Percentiles rank a stretch among this genome's conserved stretches.
phyloP scores from a whole-genome alignment of 139 green algal genomes.

The Chlamydomonas schloesseri region DNA sequence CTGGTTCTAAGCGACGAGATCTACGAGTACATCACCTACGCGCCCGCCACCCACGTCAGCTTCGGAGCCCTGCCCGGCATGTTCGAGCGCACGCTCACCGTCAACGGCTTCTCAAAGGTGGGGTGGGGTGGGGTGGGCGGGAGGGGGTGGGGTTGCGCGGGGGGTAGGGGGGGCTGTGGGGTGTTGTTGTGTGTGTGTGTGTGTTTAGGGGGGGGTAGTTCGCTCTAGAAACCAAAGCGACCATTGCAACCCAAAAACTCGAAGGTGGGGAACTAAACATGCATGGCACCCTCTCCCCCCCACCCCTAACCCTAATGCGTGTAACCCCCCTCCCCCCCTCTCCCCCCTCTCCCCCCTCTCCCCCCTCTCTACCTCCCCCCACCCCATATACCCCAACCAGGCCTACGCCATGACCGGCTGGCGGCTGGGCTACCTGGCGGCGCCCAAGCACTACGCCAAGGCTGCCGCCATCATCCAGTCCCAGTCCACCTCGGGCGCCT shows the following conservation, averaged over 20 bases:
- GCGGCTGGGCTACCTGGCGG: constrained; percentile 97
- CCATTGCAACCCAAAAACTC: no score
- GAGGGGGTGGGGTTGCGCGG: no score
- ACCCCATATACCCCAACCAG: no score
- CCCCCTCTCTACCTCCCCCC: no score
- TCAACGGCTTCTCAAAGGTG: constrained; percentile 98
- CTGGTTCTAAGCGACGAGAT: constrained; percentile 90
- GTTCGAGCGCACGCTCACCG: constrained; percentile 94
- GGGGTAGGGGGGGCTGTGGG: no score
- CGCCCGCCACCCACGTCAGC: constrained; percentile 82
- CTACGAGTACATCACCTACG: constrained; percentile 97
- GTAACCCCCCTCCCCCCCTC: background rate
- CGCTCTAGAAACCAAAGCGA: no score
- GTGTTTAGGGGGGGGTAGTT: no score
- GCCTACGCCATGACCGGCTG: constrained; percentile 92
- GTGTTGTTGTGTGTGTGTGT: no score
- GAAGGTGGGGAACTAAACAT: no score
- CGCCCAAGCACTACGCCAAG: constrained; percentile 84
- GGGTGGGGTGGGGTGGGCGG: background rate
- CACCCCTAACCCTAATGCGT: no score
- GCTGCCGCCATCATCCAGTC: constrained; percentile 89
- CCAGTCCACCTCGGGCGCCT: constrained; percentile 90
- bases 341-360: background rate
- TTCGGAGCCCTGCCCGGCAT: constrained; percentile 92
- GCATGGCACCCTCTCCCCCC: no score